Conservation (phyloP, 208 protist genomes). For the Acanthamoeba castellanii region DNA sequence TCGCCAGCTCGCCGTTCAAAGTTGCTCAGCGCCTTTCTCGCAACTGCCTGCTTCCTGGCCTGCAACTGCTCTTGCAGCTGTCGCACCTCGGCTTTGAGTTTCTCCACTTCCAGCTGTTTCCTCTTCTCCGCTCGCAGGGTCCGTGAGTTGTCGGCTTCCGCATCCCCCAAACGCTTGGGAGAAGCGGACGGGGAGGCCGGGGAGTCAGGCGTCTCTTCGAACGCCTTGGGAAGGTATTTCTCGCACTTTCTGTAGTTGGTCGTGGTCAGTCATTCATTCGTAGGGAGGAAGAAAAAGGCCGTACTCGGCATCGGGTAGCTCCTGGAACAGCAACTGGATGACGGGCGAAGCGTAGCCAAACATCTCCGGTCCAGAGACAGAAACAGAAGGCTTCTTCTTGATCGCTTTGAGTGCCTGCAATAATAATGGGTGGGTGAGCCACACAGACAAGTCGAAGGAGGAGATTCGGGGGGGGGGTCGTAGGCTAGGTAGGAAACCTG, state of each 20-base stretch:
- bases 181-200: not conserved
- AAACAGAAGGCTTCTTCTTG: conserved; percentile 41
- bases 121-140: not conserved
- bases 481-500: not conserved
- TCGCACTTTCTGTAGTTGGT: not conserved
- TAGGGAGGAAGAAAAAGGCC: not conserved
- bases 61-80: conserved; percentile 33
- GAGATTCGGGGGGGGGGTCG: too few relatives aligned
- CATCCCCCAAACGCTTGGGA: not conserved
- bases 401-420: conserved; percentile 23
- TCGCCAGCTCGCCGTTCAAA: not conserved
- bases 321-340: conserved; percentile 33
- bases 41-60: not conserved
- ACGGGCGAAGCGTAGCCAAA: conserved; percentile 51
- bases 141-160: not conserved
- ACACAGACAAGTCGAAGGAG: not conserved
- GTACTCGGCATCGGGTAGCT: conserved; percentile 4
- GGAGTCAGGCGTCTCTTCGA: not conserved
- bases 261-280: not conserved
- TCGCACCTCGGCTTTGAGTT: conserved; percentile 36
- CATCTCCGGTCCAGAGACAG: conserved; percentile 48
- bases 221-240: not conserved
- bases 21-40: not conserved
- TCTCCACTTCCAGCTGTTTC: conserved; percentile 29
- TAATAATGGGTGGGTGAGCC: not conserved